Percentiles rank a stretch among this genome's conserved stretches.
phyloP scores from a whole-genome alignment of 768 basidiomycete species.

The Strobilomyces echinocephalus region DNA sequence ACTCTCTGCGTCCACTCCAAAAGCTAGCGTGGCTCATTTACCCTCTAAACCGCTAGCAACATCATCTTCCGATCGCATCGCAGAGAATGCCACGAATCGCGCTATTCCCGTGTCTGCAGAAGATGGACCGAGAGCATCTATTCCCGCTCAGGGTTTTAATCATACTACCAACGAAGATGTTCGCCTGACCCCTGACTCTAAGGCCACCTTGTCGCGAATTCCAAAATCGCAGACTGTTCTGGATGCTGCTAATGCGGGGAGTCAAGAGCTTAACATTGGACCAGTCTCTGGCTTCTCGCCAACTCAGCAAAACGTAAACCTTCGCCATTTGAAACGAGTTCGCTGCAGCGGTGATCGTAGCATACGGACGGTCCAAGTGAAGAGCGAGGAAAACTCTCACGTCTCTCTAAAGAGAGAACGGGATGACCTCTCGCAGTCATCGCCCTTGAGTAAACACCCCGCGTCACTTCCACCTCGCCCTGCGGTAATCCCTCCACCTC shows the following conservation, averaged over 20 bases:
- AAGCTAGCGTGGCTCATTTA: background rate
- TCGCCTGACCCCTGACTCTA: slow-evolving; percentile 8
- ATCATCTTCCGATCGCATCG: background rate
- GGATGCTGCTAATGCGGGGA: slow-evolving; percentile 1
- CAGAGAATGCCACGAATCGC: background rate
- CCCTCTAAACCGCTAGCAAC: background rate
- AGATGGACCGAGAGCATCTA: slow-evolving; percentile 6
- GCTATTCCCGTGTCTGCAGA: slow-evolving; percentile 11
- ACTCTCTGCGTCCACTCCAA: slow-evolving; percentile 6
- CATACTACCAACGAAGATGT: background rate
- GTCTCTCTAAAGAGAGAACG: slow-evolving; percentile 13
- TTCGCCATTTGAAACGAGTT: slow-evolving; percentile 28
- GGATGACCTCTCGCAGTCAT: slow-evolving; percentile 1
- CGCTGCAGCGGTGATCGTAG: slow-evolving; percentile 28
- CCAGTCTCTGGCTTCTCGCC: slow-evolving; percentile 22
- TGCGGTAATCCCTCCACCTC: slow-evolving; percentile 23
- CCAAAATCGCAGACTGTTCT: slow-evolving; percentile 25
- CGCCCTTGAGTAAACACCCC: background rate
- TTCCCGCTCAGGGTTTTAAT: slow-evolving; percentile 13
- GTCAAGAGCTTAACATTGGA: slow-evolving; percentile 21
- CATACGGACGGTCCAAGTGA: slow-evolving; percentile 17
- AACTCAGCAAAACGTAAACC: slow-evolving; percentile 25
- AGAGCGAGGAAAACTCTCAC: slow-evolving; percentile 15
- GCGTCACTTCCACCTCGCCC: slow-evolving; percentile 16
- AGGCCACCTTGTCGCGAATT: slow-evolving; percentile 11